These are phyloP conservation scores for Aureobasidium namibiae DNA, from an alignment of 2,329 filamentous ascomycete species.

Conservation along the genomic window DNA sequence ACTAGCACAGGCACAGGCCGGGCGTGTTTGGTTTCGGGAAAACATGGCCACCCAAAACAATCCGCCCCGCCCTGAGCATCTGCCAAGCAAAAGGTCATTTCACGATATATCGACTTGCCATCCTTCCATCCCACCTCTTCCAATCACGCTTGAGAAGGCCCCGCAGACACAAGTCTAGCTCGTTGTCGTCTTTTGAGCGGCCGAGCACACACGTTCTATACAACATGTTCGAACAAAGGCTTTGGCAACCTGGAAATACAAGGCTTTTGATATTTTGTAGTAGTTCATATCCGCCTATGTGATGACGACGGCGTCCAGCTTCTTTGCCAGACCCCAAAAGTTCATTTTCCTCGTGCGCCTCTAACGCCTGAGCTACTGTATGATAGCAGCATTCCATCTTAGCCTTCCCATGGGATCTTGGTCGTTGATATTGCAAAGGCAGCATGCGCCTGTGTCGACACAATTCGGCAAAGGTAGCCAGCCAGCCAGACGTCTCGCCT, in stretches of 20 bases:
- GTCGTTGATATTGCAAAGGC: background rate
- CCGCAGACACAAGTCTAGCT: too few relatives aligned
- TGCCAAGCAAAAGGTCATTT: background rate
- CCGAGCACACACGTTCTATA: background rate
- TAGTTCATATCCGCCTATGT: background rate
- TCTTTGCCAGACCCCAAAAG: background rate
- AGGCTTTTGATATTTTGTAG: slow-evolving; percentile 2
- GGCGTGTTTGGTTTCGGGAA: slow-evolving; percentile 5
- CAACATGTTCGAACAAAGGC: background rate
- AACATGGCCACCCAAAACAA: background rate
- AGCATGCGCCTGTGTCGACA: background rate
- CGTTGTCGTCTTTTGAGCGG: too few relatives aligned
- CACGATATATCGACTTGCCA: background rate
- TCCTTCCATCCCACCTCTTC: background rate
- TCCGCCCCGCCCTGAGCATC: background rate
- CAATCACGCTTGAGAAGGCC: background rate
- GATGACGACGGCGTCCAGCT: background rate
- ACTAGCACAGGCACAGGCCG: background rate
- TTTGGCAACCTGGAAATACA: background rate
- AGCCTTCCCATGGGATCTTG: background rate
- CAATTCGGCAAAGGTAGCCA: background rate
- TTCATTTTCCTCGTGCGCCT: background rate
- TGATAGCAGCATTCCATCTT: background rate
- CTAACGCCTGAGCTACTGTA: background rate
- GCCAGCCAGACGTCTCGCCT: background rate